phyloP scores from a whole-genome alignment of 2,329 filamentous ascomycete genomes.

The Phaeophleospora eucalypticola region DNA sequence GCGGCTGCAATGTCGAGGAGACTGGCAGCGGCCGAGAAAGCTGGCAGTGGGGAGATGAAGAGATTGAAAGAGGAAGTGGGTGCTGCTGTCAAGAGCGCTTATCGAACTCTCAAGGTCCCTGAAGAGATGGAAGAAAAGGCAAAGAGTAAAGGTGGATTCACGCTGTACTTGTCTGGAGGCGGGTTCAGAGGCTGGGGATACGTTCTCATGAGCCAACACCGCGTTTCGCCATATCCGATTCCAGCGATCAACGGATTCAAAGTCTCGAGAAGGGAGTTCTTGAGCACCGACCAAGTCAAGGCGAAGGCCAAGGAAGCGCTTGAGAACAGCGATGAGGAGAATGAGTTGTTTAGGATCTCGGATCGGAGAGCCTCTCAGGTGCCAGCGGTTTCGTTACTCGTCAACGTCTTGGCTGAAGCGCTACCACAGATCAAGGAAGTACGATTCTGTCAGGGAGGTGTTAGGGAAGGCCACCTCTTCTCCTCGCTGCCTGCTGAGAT shows the following conservation, averaged over 20 bases:
- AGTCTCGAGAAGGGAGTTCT: conserved; percentile 59
- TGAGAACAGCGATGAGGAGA: conserved; percentile 33
- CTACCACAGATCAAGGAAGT: conserved; percentile 69
- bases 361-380: conserved; percentile 75
- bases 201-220: conserved; percentile 75
- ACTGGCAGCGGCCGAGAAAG: conserved; percentile 44
- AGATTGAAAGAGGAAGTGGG: conserved; percentile 46
- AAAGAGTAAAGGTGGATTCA: conserved; percentile 50
- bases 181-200: conserved; percentile 90
- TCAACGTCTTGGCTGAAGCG: conserved; percentile 67
- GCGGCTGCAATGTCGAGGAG: conserved; percentile 61
- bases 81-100: conserved; percentile 47
- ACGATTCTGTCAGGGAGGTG: conserved; percentile 82
- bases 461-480: conserved; percentile 78
- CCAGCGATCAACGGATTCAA: conserved; percentile 76
- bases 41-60: conserved; percentile 32
- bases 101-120: conserved; percentile 51
- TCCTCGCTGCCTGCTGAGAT: conserved; percentile 59
- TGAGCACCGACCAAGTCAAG: conserved; percentile 47
- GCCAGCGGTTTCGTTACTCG: conserved; percentile 74
- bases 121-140: conserved; percentile 44
- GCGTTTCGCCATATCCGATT: conserved; percentile 74
- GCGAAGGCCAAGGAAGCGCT: conserved; percentile 36
- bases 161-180: conserved; percentile 81
- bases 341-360: conserved; percentile 65